phyloP scores from a whole-genome alignment of 768 basidiomycete genomes.

The Cyclocybe aegerita region DNA sequence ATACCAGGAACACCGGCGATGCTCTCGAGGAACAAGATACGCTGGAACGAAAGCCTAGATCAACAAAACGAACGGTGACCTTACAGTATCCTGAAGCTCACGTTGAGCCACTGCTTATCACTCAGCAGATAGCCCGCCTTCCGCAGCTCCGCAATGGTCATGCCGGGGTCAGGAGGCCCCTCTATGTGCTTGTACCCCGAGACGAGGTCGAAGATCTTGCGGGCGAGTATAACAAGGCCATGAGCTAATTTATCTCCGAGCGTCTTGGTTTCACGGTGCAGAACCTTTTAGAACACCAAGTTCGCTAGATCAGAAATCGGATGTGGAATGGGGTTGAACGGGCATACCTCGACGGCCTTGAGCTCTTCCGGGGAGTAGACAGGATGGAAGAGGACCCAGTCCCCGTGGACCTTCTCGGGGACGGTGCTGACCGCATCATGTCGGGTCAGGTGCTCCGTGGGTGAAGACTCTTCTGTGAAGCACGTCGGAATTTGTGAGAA shows the following conservation, averaged over 20 bases:
- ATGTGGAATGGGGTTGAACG: no score
- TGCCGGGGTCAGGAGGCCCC: slow-evolving; percentile 57
- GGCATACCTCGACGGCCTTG: slow-evolving; percentile 63
- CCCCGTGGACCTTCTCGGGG: slow-evolving; percentile 59
- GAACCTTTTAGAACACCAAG: slow-evolving; percentile 44
- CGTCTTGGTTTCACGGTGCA: slow-evolving; percentile 64
- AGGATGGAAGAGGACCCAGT: slow-evolving; percentile 93
- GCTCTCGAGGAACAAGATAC: slow-evolving; percentile 70
- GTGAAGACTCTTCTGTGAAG: slow-evolving; percentile 12
- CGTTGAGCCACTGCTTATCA: slow-evolving; percentile 75
- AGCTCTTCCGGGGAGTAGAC: slow-evolving; percentile 81
- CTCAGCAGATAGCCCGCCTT: slow-evolving; percentile 72
- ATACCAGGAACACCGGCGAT: slow-evolving; percentile 96
- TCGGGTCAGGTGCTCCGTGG: slow-evolving; percentile 31
- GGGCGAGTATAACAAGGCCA: slow-evolving; percentile 55
- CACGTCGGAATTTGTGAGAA: not conserved
- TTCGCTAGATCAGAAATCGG: not conserved
- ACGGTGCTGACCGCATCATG: slow-evolving; percentile 52
- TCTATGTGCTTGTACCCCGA: slow-evolving; percentile 82
- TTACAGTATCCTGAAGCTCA: slow-evolving; percentile 28
- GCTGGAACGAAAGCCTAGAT: slow-evolving; percentile 26
- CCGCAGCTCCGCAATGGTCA: slow-evolving; percentile 73
- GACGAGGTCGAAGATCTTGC: slow-evolving; percentile 78
- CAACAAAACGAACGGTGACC: not conserved
- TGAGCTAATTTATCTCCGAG: slow-evolving; percentile 73